A percentile compares a stretch with the other conserved stretches of the same genome.
These are phyloP conservation scores for Aspergillus olivimuriae DNA, from an alignment of 495 filamentous ascomycete genomes.

Conservation along the genomic window DNA sequence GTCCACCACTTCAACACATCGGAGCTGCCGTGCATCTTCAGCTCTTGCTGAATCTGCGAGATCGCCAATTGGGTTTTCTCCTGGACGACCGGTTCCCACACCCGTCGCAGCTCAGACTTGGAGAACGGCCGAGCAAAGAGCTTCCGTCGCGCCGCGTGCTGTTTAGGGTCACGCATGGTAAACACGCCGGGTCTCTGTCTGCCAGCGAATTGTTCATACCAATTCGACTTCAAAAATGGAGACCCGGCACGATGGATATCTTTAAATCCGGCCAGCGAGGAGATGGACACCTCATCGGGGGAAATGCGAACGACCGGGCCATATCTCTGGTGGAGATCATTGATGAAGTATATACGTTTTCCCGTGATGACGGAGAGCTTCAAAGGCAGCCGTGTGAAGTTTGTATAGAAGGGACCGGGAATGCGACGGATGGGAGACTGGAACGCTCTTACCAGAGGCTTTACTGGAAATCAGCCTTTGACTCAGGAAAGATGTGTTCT, in stretches of 20 bases:
- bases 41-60: constrained; percentile 18
- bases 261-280: constrained; percentile 20
- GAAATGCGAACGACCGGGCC: constrained; percentile 31
- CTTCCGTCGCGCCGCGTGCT: constrained; percentile 21
- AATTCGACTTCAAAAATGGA: constrained; percentile 7
- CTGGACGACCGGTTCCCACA: constrained; percentile 15
- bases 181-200: constrained; percentile 15
- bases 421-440: constrained; percentile 30
- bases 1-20: constrained; percentile 45
- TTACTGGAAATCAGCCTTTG: too few relatives aligned
- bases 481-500: too few relatives aligned
- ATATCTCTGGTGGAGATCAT: constrained; percentile 30
- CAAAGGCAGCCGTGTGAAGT: constrained; percentile 37
- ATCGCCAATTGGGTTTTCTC: constrained; percentile 21
- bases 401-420: constrained; percentile 41
- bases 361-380: constrained; percentile 26
- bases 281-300: constrained; percentile 28
- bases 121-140: constrained; percentile 25
- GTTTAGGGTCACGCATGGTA: constrained; percentile 16
- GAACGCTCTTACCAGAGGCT: too few relatives aligned
- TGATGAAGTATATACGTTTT: constrained; percentile 21
- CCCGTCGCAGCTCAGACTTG: constrained; percentile 19
- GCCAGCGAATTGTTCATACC: constrained; percentile 10
- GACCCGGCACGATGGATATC: constrained; percentile 29
- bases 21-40: constrained; percentile 11